Base-by-base conservation (phyloP, 768 basidiomycete species). In the Tylopilus subfusipes region DNA sequence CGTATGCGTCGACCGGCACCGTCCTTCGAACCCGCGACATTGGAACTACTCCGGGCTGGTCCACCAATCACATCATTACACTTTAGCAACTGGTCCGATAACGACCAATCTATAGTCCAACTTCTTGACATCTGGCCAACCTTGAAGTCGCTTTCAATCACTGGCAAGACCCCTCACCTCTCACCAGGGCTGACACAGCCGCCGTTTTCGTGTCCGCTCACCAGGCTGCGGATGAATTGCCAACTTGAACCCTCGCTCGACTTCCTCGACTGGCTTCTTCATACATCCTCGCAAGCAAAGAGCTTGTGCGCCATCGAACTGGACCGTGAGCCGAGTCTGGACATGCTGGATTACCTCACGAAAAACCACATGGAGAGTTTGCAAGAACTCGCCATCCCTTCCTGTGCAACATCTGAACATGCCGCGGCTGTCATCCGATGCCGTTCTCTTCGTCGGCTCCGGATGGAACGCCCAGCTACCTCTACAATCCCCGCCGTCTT, bases 41-140 rank as follows among this genome's bases (percentile, higher is more conserved):
- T 87, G 30, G 68, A 76, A 18, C 66, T 79, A 40, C 76, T 88
- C 48, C 78, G 72, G 49, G 66, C 77, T 11, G 84, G 82, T n/a
- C 82, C 86, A 1, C 64, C 57, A 42, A 79, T 82, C 57, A 72
- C 77, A 29, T 65, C 69, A 6, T 74, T 90, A 5, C 78, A 79
- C 51, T 84, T 90, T 62, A 80, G 77, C 64, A 89, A 90, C 64
- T 88, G 85, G 85, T 83, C 87, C 12, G 79, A 83, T 56, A 82
- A 85, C 63, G 69, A 76, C 47, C 69, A 79, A 38, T 72, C 78
- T 16, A 71, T 88, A 48, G 71, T 76, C 44, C 83, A 86, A 67
- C 78, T 90, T 38, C 79, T 89, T 57, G 77, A 80, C 48, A 72
- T 84, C 52, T 88, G 83, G 81, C 77, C 85, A 2, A 73, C 77